A percentile compares a stretch with the other conserved stretches of the same genome.
phyloP scores from a whole-genome alignment of 495 filamentous ascomycete species.

The Penicillium taxi region DNA sequence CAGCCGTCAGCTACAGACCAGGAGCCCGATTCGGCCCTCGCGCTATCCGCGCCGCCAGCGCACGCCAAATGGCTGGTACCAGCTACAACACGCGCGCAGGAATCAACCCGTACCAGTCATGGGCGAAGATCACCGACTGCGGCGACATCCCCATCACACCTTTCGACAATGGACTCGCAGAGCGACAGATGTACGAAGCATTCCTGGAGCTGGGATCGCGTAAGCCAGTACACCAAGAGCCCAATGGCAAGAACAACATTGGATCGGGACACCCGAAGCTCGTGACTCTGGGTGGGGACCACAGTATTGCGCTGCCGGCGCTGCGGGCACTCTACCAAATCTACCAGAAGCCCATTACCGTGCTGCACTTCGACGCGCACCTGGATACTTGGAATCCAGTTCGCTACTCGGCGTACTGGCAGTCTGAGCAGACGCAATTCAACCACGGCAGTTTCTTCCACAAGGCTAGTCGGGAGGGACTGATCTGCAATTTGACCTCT shows the following conservation, averaged over 20 bases:
- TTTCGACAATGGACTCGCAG: conserved; percentile 67
- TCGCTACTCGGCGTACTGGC: conserved; percentile 69
- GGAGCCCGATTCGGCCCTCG: conserved; percentile 76
- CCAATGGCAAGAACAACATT: conserved; percentile 32
- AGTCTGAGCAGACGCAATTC: conserved; percentile 59
- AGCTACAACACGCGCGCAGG: conserved; percentile 70
- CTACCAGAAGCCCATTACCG: conserved; percentile 63
- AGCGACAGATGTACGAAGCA: conserved; percentile 69
- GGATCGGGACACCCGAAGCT: conserved; percentile 51
- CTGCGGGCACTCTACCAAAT: conserved; percentile 62
- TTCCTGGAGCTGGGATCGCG: conserved; percentile 57
- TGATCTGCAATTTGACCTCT: conserved; percentile 58
- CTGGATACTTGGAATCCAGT: conserved; percentile 79
- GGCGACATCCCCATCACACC: conserved; percentile 77
- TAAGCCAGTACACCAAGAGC: conserved; percentile 28
- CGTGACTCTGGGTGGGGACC: conserved; percentile 75
- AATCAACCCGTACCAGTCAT: conserved; percentile 69
- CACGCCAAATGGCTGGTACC: conserved; percentile 61
- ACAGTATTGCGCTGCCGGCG: conserved; percentile 68
- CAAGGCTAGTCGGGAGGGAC: conserved; percentile 65
- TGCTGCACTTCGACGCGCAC: conserved; percentile 79
- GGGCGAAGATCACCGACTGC: conserved; percentile 70
- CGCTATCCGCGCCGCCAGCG: conserved; percentile 70
- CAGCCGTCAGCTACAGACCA: conserved; percentile 73
- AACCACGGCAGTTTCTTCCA: conserved; percentile 85